Percentiles rank a stretch among this genome's conserved stretches.
Conservation (phyloP, 108 stramenopile genomes). For the Nitzschia palea region DNA sequence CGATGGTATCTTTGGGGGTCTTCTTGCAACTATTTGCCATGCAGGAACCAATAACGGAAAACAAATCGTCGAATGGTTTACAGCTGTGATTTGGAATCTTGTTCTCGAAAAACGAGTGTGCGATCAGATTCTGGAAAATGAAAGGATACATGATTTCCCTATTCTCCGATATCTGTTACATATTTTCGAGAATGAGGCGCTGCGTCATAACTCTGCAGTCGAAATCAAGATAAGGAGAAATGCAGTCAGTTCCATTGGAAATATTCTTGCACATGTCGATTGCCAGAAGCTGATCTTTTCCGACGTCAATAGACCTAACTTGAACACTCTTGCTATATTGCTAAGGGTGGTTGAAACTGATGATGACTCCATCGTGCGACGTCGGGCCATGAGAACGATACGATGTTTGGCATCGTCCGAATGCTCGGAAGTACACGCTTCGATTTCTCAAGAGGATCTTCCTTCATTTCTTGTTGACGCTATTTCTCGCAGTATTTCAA, state of each 20-base stretch:
- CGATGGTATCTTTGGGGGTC: constrained; percentile 7
- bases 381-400: constrained; percentile 47
- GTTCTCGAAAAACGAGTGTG: constrained; percentile 15
- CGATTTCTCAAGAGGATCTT: constrained; percentile 1
- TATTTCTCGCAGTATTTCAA: constrained; percentile 7
- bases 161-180: constrained; percentile 9
- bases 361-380: constrained; percentile 28
- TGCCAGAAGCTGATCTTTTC: constrained; percentile 6
- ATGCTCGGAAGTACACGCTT: neutral
- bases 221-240: constrained; percentile 23
- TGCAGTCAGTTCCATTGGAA: constrained; percentile 41
- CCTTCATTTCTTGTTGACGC: constrained; percentile 15
- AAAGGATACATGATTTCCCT: constrained; percentile 6
- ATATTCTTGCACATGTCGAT: constrained; percentile 23
- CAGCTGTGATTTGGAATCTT: constrained; percentile 54
- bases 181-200: neutral
- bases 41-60: neutral
- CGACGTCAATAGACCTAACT: neutral
- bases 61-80: constrained; percentile 31
- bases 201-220: neutral
- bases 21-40: constrained; percentile 6
- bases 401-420: constrained; percentile 29
- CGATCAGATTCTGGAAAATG: constrained; percentile 12
- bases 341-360: constrained; percentile 17
- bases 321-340: constrained; percentile 5